Evolutionary conservation across 1,284 basidiomycete species (phyloP), one percentile per base, ranked within the genome.

Genomic region (Apiotrichum gamsii): DNA sequence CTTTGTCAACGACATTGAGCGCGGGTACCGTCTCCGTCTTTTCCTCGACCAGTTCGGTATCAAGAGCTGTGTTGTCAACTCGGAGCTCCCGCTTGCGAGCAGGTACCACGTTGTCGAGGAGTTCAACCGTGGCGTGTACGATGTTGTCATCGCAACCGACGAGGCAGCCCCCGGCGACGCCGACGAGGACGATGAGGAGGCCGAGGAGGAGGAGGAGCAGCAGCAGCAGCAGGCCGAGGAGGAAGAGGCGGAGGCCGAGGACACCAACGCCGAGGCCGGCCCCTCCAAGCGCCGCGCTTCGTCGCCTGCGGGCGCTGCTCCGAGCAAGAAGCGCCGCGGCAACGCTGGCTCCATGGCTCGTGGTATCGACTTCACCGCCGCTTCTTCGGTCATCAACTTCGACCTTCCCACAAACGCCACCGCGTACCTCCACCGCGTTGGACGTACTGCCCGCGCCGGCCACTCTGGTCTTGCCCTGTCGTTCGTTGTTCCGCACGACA

Each of bases 31-130:
- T 45, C 76, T 97, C 52, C 95, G 96, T 71, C 80, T 99, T 23
- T 99, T 98, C 75, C 76, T 99, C 43, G 95, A 98, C 67, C 93
- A 97, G 71, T 98, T 97, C 62, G 94, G 90, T 0, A 87, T 98
- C 68, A 90, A 91, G 70, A 87, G 85, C 56, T 97, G 93, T 60
- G 93, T 99, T 1, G 79, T 99, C 32, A 97, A 99, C 64, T 90
- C 90, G 15, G 95, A 98, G 72, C 74, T 99, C 39, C 95, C 95
- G 0, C 75, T 97, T 49, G 97, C 96, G 64, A 94, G 90, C 20
- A 80, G 91, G 82, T 97, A 94, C 65, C 95, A 98, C 66, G 87
- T 88, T 5, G 94, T 99, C 3, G 91, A 99, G 64, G 94, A 97
- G 73, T 99, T 99, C 69, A 97, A 99, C 74, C 90, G 91, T 62